Evolutionary conservation across 2,329 filamentous ascomycete species (phyloP).

Genomic region (Verticillium longisporum): DNA sequence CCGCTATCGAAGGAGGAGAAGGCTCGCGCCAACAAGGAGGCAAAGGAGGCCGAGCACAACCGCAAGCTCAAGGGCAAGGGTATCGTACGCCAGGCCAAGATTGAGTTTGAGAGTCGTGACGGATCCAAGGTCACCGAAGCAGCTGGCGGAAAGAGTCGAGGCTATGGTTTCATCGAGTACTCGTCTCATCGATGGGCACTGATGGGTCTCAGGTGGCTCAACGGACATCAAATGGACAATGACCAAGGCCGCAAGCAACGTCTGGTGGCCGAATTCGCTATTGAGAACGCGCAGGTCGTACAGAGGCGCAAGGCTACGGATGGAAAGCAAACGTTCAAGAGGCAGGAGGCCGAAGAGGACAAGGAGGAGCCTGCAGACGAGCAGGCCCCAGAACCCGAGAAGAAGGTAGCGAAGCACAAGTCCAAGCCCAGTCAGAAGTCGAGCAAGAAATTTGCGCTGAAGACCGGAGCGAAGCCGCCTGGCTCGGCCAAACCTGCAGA

Average conservation of each 20-base stretch:
- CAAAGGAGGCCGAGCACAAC: conserved; percentile 71
- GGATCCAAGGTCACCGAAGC: conserved; percentile 78
- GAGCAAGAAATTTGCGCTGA: conserved; percentile 22
- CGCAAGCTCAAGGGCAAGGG: conserved; percentile 76
- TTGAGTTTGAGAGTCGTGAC: conserved; percentile 83
- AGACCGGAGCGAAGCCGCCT: conserved; percentile 25
- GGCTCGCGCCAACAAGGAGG: conserved; percentile 69
- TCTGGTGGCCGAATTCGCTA: conserved; percentile 92
- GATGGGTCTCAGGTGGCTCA: conserved; percentile 91
- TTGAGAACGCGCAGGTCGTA: conserved; percentile 97
- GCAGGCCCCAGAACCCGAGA: conserved; percentile 18
- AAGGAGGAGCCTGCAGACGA: conserved; percentile 23
- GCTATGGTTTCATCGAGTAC: conserved; percentile 98
- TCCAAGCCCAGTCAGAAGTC: conserved; percentile 24
- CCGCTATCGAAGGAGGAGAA: conserved; percentile 88
- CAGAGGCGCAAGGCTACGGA: conserved; percentile 51
- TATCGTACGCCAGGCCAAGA: conserved; percentile 88
- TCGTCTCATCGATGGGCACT: conserved; percentile 87
- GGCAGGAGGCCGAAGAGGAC: conserved; percentile 13
- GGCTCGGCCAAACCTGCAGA: conserved; percentile 9
- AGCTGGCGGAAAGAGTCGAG: conserved; percentile 74
- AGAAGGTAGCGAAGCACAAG: conserved; percentile 23
- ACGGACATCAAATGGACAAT: conserved; percentile 61
- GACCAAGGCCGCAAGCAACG: conserved; percentile 74
- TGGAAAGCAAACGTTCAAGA: conserved; percentile 18